A percentile compares a stretch with the other conserved stretches of the same genome.
Evolutionary conservation across 2,329 filamentous ascomycete genomes (phyloP).

Genomic region (Nannizziopsis arthrosporioides): DNA sequence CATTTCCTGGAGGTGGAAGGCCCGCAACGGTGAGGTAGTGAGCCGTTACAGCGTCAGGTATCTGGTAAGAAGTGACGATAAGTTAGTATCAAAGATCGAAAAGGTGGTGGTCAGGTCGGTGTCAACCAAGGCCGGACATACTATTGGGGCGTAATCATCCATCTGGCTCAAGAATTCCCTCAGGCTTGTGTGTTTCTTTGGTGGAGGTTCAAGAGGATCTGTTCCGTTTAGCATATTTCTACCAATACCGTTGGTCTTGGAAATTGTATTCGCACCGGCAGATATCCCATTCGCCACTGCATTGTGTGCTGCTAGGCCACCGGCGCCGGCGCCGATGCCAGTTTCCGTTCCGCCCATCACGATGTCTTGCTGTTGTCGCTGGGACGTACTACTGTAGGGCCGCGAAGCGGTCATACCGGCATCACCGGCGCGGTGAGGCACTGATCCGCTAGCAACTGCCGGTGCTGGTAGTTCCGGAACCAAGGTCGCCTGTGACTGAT

Average conservation of each 20-base stretch:
- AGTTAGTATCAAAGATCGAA: neutral
- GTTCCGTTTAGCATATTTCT: conserved; percentile 34
- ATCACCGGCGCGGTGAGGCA: conserved; percentile 3
- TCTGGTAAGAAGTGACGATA: conserved; percentile 42
- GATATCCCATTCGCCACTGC: conserved; percentile 14
- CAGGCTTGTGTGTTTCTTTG: conserved; percentile 82
- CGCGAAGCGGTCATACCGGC: conserved; percentile 5
- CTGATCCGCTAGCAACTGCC: neutral
- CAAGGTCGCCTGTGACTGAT: neutral
- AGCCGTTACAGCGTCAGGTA: conserved; percentile 91
- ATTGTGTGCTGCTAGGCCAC: conserved; percentile 2
- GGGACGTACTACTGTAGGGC: neutral
- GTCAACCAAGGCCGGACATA: conserved; percentile 39
- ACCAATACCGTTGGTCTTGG: conserved; percentile 12
- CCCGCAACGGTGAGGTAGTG: conserved; percentile 97
- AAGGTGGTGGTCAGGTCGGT: neutral
- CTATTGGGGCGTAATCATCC: conserved; percentile 96
- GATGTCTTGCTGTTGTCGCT: conserved; percentile 11
- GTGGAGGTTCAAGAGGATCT: conserved; percentile 44
- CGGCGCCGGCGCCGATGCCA: conserved; percentile 4
- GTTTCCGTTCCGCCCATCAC: conserved; percentile 16
- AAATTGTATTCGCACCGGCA: conserved; percentile 14
- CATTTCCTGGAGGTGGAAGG: conserved; percentile 73
- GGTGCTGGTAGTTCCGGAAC: neutral
- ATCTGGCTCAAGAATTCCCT: conserved; percentile 92